These are phyloP conservation scores for Rosellinia necatrix DNA, from an alignment of 2,329 filamentous ascomycete species.

Conservation along the genomic window DNA sequence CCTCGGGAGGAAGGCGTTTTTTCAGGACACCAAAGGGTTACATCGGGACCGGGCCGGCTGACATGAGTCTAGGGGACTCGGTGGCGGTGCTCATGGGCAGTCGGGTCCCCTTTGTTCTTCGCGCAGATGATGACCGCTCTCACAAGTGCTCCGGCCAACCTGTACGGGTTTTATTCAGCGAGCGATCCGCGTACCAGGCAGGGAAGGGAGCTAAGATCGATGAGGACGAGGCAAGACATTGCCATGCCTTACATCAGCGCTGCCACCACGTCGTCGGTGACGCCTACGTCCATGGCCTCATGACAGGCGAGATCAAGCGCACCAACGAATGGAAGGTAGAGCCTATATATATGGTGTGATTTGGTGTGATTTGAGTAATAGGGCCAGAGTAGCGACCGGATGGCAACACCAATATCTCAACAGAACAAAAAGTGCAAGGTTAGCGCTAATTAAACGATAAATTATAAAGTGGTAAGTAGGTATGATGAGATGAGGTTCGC, in stretches of 20 bases:
- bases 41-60: conserved; percentile 25
- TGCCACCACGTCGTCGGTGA: conserved; percentile 26
- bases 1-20: conserved; percentile 27
- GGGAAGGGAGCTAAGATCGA: conserved; percentile 14
- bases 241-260: conserved; percentile 10
- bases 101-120: conserved; percentile 29
- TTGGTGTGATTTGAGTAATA: too few species aligned
- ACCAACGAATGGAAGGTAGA: conserved; percentile 6
- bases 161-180: conserved; percentile 21
- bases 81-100: conserved; percentile 25
- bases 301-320: conserved; percentile 14
- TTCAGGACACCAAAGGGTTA: conserved; percentile 26
- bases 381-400: too few species aligned
- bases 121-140: background rate
- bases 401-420: background rate
- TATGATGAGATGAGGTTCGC: too few species aligned
- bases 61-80: conserved; percentile 17
- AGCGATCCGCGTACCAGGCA: conserved; percentile 12
- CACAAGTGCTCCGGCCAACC: conserved; percentile 13
- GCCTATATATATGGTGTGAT: conserved; percentile 19
- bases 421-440: background rate
- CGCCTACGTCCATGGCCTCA: conserved; percentile 27
- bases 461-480: too few species aligned
- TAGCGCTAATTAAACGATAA: too few species aligned
- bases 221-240: background rate